Evolutionary conservation across 345 rosid species (phyloP), one percentile per base, ranked within the genome.

Genomic region (Camelina laxa): DNA sequence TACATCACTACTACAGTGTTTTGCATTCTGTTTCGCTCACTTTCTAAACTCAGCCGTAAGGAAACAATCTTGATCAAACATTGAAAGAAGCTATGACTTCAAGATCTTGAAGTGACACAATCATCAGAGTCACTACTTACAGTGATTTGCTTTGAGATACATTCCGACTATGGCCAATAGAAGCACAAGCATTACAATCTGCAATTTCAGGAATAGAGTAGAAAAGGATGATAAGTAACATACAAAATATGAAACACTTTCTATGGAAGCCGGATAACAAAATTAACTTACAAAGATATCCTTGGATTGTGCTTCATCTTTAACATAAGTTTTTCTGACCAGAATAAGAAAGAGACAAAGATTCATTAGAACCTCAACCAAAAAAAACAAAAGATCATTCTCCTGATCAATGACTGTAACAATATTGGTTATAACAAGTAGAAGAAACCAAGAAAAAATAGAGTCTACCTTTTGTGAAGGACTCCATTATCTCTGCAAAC

Each of bases 401-500:
- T 45, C 50, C 9, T 45, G 20, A 47, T n/a, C 17, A 47, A 47
- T 1, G 51, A 16, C 3, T 2, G 9, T 16, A 2, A 7, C 4
- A 16, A 16, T 8, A 16, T 45, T n/a, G 50, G 19, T n/a, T 15
- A 45, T 15, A 53, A 67, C 10, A 54, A 36, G 16, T 39, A 49
- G 41, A 60, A 62, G 47, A 54, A 57, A 60, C n/a, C 19, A 48
- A 58, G 5, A 39, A 13, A 30, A 30, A 51, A 51, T 15, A 33
- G 45, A 19, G 6, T 51, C 6, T 75, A 87, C 97, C 96, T 88
- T 78, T 71, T 83, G 77, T 44, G 81, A 62, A 87, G 68, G 24
- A 65, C n/a, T 39, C 91, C 93, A 7, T 88, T 88, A 15, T 87
- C 82, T 78, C 44, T 77, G 86, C 96, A 93, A 35, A 80, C 38